Evolutionary conservation across 139 green algal species (phyloP).

Genomic region (Parachlorella kessleri): DNA sequence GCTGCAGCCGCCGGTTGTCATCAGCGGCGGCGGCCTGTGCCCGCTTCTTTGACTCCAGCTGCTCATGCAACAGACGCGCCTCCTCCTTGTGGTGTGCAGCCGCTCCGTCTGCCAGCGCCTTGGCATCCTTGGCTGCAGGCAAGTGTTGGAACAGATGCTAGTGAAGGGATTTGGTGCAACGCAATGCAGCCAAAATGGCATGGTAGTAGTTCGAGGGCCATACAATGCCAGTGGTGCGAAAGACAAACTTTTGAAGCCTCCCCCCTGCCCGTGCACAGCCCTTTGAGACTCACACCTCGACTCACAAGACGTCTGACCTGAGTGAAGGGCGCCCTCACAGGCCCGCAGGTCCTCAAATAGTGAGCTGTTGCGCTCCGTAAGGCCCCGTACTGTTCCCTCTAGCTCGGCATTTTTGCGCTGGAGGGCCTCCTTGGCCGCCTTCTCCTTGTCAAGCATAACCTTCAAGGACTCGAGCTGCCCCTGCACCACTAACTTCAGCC

Average conservation of each 20-base stretch:
- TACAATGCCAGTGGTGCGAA: no score
- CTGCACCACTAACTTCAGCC: no score
- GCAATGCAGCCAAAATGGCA: no score
- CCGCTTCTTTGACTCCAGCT: conserved; percentile 7
- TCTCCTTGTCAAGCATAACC: background rate
- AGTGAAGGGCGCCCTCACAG: background rate
- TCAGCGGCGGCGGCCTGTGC: background rate
- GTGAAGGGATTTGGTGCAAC: no score
- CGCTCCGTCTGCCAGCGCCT: background rate
- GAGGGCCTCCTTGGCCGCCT: background rate
- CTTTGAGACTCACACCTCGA: no score
- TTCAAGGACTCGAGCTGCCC: background rate
- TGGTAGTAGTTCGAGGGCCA: no score
- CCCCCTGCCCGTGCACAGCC: no score
- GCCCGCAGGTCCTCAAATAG: background rate
- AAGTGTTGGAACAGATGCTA: no score
- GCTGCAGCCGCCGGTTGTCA: conserved; percentile 2
- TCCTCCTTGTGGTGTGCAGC: conserved; percentile 1
- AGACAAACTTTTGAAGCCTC: no score
- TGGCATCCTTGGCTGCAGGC: background rate
- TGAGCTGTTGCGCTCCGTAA: background rate
- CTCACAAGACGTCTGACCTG: no score
- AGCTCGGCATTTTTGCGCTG: background rate
- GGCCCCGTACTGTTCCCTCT: background rate
- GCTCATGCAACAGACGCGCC: conserved; percentile 8